Percentiles rank a stretch among this genome's conserved stretches.
Evolutionary conservation across 1,139 yeast genomes (phyloP).

Genomic region (Casaregolazyma suthepensis): DNA sequence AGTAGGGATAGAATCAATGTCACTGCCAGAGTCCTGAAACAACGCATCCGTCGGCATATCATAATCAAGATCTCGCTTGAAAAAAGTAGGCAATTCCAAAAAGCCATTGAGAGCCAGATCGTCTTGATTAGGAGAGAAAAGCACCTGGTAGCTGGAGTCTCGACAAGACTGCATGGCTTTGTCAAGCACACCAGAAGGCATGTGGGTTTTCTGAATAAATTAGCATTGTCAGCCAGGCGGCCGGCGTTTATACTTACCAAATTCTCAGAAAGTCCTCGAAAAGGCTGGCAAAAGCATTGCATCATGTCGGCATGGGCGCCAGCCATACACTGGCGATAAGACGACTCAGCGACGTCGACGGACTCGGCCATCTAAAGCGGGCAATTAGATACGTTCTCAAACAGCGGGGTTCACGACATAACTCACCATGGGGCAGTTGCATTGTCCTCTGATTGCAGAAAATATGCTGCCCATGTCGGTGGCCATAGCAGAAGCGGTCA

Average conservation of each 20-base stretch:
- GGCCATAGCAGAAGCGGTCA: background rate
- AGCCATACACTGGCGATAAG: background rate
- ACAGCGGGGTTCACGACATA: background rate
- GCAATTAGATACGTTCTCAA: background rate
- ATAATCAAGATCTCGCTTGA: background rate
- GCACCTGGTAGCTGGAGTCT: background rate
- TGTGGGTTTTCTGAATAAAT: background rate
- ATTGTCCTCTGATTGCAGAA: background rate
- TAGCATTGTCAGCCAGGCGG: background rate
- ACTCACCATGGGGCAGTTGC: background rate
- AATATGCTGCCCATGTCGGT: background rate
- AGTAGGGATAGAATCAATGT: background rate
- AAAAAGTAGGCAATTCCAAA: background rate
- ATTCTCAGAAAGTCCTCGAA: background rate
- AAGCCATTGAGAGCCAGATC: constrained; percentile 4
- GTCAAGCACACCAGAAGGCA: background rate
- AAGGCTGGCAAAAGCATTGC: background rate
- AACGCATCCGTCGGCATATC: background rate
- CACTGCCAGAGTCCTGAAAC: background rate
- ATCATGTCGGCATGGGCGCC: background rate
- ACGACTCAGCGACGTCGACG: background rate
- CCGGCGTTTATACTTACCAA: background rate
- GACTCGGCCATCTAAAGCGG: background rate
- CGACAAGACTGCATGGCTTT: background rate
- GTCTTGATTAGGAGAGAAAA: background rate